Percentiles rank a stretch among this genome's conserved stretches.
phyloP scores from a whole-genome alignment of 129 eudicot species.

The Smallanthus sonchifolius region DNA sequence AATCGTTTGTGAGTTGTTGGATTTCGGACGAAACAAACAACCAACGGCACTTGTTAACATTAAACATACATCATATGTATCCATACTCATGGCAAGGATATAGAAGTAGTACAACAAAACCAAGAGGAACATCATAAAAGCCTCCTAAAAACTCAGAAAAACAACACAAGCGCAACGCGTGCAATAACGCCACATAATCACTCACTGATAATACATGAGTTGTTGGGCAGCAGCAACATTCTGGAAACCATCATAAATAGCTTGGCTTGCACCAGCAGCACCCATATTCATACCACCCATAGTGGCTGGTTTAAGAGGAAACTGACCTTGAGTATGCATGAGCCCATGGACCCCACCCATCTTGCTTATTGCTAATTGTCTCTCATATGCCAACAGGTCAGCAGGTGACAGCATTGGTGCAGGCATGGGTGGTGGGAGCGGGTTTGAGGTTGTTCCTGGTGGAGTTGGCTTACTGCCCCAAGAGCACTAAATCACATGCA shows the following conservation, averaged over 20 bases:
- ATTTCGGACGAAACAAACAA: background rate
- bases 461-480: conserved; percentile 99
- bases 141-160: conserved; percentile 21
- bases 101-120: conserved; percentile 14
- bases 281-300: conserved; percentile 26
- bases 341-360: conserved; percentile 54
- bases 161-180: background rate
- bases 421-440: conserved; percentile 85
- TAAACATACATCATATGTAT: conserved; percentile 24
- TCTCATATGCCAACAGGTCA: conserved; percentile 66
- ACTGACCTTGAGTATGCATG: conserved; percentile 67
- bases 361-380: conserved; percentile 77
- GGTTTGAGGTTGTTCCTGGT: conserved; percentile 79
- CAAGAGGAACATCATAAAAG: conserved; percentile 16
- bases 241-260: conserved; percentile 85
- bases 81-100: conserved; percentile 24
- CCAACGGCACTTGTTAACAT: background rate
- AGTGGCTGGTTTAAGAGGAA: conserved; percentile 41
- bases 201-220: conserved; percentile 93
- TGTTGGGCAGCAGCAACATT: conserved; percentile 92
- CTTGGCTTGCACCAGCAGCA: conserved; percentile 82
- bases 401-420: conserved; percentile 60
- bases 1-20: background rate
- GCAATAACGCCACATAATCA: conserved; percentile 17
- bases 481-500: conserved; percentile 53